phyloP scores from a whole-genome alignment of 1,139 yeast genomes.

The Geotrichum carabidarum region DNA sequence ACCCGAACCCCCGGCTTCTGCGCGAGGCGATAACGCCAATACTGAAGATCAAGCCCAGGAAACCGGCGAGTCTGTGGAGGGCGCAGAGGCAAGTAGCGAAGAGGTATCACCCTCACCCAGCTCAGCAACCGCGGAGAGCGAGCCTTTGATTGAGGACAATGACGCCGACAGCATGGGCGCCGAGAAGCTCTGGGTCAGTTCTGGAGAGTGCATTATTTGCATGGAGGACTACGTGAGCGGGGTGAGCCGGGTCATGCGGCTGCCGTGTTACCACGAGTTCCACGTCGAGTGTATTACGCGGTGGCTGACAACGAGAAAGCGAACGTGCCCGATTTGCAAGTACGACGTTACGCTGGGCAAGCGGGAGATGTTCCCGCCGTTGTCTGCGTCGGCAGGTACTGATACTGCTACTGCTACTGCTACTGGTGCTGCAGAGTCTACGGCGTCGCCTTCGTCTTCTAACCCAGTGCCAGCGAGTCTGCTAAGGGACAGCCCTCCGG shows the following conservation, averaged over 20 bases:
- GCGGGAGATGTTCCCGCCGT: not conserved
- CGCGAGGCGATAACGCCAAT: not conserved
- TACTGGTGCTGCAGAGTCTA: no score
- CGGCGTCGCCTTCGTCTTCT: no score
- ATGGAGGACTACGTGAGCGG: constrained; percentile 40
- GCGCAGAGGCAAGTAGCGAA: not conserved
- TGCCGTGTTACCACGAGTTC: constrained; percentile 45
- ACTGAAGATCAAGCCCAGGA: not conserved
- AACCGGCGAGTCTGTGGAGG: not conserved
- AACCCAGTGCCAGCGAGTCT: no score
- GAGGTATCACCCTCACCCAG: not conserved
- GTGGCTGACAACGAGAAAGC: constrained; percentile 39
- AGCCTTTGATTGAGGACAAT: not conserved
- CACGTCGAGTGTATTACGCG: constrained; percentile 41
- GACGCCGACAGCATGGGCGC: constrained; percentile 3
- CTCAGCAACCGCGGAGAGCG: not conserved
- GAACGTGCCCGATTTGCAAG: constrained; percentile 40
- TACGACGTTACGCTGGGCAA: constrained; percentile 28
- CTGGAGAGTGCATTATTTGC: constrained; percentile 43
- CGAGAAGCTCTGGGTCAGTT: constrained; percentile 35
- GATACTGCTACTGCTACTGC: no score
- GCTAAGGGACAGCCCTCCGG: no score
- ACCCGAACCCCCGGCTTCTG: constrained; percentile 8
- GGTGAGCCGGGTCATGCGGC: constrained; percentile 36
- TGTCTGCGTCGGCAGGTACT: not conserved